These are phyloP conservation scores for Verticillium tricorpus DNA, from an alignment of 2,329 filamentous ascomycete genomes.

Conservation along the genomic window DNA sequence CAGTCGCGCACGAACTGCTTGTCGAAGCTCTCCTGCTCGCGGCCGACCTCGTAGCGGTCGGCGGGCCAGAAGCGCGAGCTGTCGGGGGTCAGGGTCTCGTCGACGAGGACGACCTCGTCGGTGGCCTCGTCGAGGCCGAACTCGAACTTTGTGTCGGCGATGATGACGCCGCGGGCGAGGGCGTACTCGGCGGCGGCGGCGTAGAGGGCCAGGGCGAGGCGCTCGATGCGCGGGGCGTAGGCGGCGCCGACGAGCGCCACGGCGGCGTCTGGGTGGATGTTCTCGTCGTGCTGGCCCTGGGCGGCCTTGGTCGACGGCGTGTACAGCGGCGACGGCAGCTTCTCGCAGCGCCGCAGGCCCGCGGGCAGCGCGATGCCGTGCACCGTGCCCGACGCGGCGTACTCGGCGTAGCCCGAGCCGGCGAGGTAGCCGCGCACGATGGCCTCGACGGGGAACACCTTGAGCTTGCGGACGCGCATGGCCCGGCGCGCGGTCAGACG, in stretches of 20 bases:
- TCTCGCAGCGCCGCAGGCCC: conserved; percentile 67
- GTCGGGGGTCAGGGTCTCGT: conserved; percentile 81
- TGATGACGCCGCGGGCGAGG: conserved; percentile 63
- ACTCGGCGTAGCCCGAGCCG: conserved; percentile 77
- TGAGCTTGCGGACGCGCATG: conserved; percentile 72
- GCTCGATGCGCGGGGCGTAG: conserved; percentile 61
- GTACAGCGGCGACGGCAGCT: conserved; percentile 60
- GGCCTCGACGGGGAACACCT: conserved; percentile 74
- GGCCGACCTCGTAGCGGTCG: conserved; percentile 66
- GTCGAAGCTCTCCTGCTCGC: conserved; percentile 78
- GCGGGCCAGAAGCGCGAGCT: conserved; percentile 83
- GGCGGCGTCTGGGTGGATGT: conserved; percentile 70
- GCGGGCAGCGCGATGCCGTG: conserved; percentile 68
- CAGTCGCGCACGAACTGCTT: conserved; percentile 85
- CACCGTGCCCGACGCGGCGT: conserved; percentile 68
- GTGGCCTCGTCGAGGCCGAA: conserved; percentile 65
- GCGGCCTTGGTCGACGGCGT: conserved; percentile 86
- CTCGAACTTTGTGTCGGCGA: conserved; percentile 59
- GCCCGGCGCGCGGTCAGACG: conserved; percentile 56
- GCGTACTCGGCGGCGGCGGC: conserved; percentile 59
- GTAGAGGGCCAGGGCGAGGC: conserved; percentile 62
- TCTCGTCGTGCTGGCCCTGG: conserved; percentile 73
- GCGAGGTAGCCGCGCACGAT: conserved; percentile 91
- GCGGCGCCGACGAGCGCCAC: conserved; percentile 58
- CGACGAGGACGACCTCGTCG: conserved; percentile 68